Percentiles rank a stretch among this genome's conserved stretches.
Conservation (phyloP, 495 filamentous ascomycete species). For the Mycothermus thermophilus region DNA sequence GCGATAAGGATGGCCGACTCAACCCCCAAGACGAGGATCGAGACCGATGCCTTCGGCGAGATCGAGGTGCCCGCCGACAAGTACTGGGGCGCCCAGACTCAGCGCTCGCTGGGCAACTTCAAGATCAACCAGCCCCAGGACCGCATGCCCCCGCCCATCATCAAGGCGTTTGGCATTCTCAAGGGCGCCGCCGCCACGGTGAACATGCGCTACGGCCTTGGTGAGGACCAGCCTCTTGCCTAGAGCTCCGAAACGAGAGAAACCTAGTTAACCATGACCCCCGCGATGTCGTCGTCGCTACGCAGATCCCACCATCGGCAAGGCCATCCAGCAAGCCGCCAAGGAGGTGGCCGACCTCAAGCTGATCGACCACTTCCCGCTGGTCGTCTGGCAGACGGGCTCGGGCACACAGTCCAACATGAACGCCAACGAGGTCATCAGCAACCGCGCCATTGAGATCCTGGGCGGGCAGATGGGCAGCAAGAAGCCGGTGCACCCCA, state of each 20-base stretch:
- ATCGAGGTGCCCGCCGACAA: constrained; percentile 82
- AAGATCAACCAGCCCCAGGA: constrained; percentile 98
- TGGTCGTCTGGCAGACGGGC: constrained; percentile 98
- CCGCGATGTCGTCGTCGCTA: too few relatives aligned
- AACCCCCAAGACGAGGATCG: constrained; percentile 47
- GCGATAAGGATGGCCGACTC: constrained; percentile 30
- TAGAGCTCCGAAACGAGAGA: constrained; percentile 3
- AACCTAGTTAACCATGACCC: neutral
- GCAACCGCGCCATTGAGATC: constrained; percentile 97
- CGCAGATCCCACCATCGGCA: constrained; percentile 74
- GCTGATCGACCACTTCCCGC: constrained; percentile 93
- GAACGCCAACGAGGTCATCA: constrained; percentile 99
- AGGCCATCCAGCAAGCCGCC: constrained; percentile 89
- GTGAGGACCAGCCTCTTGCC: constrained; percentile 35
- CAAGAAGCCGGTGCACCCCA: constrained; percentile 98
- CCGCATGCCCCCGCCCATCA: constrained; percentile 87
- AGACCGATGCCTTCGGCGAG: constrained; percentile 96
- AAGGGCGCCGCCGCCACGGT: constrained; percentile 94
- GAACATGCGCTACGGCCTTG: constrained; percentile 90
- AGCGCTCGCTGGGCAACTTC: constrained; percentile 95
- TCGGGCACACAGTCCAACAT: constrained; percentile 99
- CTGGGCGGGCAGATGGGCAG: constrained; percentile 82
- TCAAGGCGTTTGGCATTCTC: constrained; percentile 90
- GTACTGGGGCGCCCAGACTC: constrained; percentile 98
- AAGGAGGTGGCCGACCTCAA: constrained; percentile 87